These are phyloP conservation scores for Knoxdaviesia proteae DNA, from an alignment of 2,329 filamentous ascomycete species.

Conservation along the genomic window DNA sequence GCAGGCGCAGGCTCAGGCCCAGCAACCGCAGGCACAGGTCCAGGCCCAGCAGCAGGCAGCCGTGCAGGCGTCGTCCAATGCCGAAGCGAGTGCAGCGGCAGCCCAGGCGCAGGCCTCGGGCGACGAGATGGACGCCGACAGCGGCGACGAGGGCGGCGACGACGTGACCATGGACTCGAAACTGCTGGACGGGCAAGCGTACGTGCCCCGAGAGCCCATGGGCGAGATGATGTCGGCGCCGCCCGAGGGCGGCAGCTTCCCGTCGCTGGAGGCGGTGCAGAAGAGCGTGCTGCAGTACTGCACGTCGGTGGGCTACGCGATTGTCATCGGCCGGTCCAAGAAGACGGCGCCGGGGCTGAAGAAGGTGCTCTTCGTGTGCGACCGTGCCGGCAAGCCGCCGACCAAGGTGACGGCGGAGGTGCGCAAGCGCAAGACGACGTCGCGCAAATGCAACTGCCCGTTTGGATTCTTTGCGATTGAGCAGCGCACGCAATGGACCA, in stretches of 20 bases:
- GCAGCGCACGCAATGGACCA: conserved; percentile 44
- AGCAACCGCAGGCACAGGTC: conserved; percentile 10
- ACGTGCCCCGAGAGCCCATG: conserved; percentile 31
- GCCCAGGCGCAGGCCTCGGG: conserved; percentile 1
- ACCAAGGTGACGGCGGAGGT: conserved; percentile 41
- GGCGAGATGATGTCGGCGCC: conserved; percentile 40
- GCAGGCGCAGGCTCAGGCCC: conserved; percentile 10
- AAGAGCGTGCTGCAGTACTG: conserved; percentile 44
- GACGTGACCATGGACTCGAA: conserved; percentile 24
- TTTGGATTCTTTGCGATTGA: conserved; percentile 53
- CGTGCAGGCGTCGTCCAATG: conserved; percentile 1
- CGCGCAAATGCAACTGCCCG: conserved; percentile 46
- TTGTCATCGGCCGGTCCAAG: conserved; percentile 47
- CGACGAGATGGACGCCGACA: conserved; percentile 26
- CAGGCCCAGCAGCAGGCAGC: conserved; percentile 14
- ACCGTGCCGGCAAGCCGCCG: conserved; percentile 41
- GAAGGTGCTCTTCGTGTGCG: conserved; percentile 47
- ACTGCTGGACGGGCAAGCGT: conserved; percentile 26
- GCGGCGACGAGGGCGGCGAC: conserved; percentile 23
- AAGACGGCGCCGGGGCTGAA: conserved; percentile 46
- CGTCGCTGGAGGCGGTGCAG: conserved; percentile 42
- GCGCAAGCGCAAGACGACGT: conserved; percentile 44
- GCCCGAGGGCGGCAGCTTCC: conserved; percentile 41
- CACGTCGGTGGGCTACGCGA: conserved; percentile 45
- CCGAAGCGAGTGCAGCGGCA: conserved; percentile 3